Evolutionary conservation across 768 basidiomycete species (phyloP), one percentile per base, ranked within the genome.

Genomic region (Psilocybe azurescens): DNA sequence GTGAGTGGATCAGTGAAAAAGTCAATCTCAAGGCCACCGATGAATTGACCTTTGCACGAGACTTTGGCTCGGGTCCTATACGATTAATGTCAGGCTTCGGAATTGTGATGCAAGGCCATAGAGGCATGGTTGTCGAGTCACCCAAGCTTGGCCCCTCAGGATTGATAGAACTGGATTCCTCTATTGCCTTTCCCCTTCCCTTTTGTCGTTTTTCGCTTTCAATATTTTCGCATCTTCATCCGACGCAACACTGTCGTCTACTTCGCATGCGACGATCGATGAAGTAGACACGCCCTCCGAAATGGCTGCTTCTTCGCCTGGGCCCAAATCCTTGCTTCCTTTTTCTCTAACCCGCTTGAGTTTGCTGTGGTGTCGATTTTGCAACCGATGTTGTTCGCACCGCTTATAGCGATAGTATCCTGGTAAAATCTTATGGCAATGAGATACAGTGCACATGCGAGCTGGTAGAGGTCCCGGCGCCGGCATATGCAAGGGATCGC

Each of bases 371-470:
- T 81, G 77, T 48, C 84, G 75, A 60, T 85, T 85, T 70, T 86
- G 85, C n/a, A 82, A 62, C 2, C 84, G 78, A 58, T 86, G 85
- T 60, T 81, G 78, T 62, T 85, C 85, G 70, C 85, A 86, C 36
- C 83, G 81, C 58, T 84, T 82, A 70, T 73, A 86, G 11, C 75
- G 72, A 68, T 85, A 84, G 28, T 74, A 70, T 0, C 77, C 77
- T 0, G 82, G 81, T 2, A 86, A 77, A 48, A 85, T 73, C 53
- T 77, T 78, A 68, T 83, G 83, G 57, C 85, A 86, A 65, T 86
- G 85, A 29, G 83, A 84, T 20, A 86, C 83, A 5, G 82, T 86
- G 65, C 84, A 85, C 80, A 86, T 83, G 13, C 83, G 81, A 5
- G 77, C 71, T 3, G 80, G 76, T 9, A 76, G 71, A 44, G 68